These are phyloP conservation scores for Fusarium tricinctum DNA, from an alignment of 2,329 filamentous ascomycete species.

Conservation along the genomic window DNA sequence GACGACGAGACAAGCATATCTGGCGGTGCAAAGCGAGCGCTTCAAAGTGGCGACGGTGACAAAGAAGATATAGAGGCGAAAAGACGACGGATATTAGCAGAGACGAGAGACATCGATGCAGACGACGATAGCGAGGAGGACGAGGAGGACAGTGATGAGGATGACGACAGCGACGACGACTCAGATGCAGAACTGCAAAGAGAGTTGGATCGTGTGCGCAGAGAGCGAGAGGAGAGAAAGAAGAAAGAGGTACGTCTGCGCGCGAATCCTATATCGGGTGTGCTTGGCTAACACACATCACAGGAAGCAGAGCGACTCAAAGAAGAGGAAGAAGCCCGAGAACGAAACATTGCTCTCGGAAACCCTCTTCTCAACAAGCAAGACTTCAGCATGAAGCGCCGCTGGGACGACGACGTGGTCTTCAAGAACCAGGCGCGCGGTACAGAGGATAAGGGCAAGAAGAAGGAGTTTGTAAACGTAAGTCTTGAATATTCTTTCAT, in stretches of 20 bases:
- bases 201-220: slow-evolving; percentile 94
- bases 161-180: slow-evolving; percentile 67
- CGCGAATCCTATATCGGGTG: neutral
- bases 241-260: slow-evolving; percentile 54
- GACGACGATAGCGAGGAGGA: slow-evolving; percentile 72
- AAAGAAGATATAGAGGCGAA: slow-evolving; percentile 82
- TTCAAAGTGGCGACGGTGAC: slow-evolving; percentile 40
- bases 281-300: slow-evolving; percentile 21
- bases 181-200: slow-evolving; percentile 84
- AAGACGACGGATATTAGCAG: slow-evolving; percentile 86
- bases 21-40: slow-evolving; percentile 72
- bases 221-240: slow-evolving; percentile 69
- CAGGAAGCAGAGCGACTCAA: slow-evolving; percentile 84
- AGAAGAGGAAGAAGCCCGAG: slow-evolving; percentile 84
- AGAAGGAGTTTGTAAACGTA: slow-evolving; percentile 97
- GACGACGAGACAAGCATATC: slow-evolving; percentile 57
- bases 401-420: slow-evolving; percentile 99
- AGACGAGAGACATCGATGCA: slow-evolving; percentile 89
- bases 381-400: slow-evolving; percentile 90
- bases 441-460: slow-evolving; percentile 89
- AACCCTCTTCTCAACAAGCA: slow-evolving; percentile 92
- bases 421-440: slow-evolving; percentile 99
- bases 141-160: slow-evolving; percentile 67
- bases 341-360: slow-evolving; percentile 89
- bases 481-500: slow-evolving; percentile 53